phyloP scores from a whole-genome alignment of 441 rosid genomes.

The Capsella rubella region DNA sequence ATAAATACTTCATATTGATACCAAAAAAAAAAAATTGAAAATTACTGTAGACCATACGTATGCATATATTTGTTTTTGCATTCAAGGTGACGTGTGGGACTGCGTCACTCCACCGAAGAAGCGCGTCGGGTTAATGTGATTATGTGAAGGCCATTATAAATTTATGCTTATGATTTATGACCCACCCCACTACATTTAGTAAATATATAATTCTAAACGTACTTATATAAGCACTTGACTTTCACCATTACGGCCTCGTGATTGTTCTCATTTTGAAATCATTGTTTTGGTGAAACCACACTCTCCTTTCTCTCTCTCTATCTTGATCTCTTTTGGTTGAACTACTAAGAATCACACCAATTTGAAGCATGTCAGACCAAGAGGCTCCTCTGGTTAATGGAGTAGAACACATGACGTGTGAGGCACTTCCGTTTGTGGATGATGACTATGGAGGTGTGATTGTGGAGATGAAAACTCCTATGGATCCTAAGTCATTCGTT shows the following conservation, averaged over 20 bases:
- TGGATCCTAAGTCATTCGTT: conserved; percentile 59
- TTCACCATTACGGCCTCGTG: conserved; percentile 1
- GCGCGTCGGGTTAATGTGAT: not conserved
- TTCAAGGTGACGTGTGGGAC: conserved; percentile 30
- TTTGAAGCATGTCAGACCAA: conserved; percentile 32
- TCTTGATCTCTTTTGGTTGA: not conserved
- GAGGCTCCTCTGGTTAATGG: conserved; percentile 32
- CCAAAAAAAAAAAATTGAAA: too few species aligned
- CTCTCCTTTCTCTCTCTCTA: not conserved
- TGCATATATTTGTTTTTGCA: conserved; percentile 2
- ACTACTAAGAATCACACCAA: not conserved
- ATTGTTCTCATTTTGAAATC: conserved; percentile 29
- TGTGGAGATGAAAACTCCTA: conserved; percentile 67
- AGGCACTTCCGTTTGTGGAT: conserved; percentile 38
- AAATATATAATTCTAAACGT: conserved; percentile 8
- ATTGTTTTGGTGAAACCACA: conserved; percentile 24
- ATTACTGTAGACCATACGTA: not conserved
- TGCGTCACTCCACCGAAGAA: conserved; percentile 39
- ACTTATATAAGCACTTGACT: not conserved
- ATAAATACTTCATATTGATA: too few species aligned
- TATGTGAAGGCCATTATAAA: conserved; percentile 23
- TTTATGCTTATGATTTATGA: conserved; percentile 11
- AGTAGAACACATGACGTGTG: conserved; percentile 32
- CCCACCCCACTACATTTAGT: conserved; percentile 34
- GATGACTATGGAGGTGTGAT: conserved; percentile 77